Conservation (phyloP, 108 stramenopile species). For the Fragilaria radians region DNA sequence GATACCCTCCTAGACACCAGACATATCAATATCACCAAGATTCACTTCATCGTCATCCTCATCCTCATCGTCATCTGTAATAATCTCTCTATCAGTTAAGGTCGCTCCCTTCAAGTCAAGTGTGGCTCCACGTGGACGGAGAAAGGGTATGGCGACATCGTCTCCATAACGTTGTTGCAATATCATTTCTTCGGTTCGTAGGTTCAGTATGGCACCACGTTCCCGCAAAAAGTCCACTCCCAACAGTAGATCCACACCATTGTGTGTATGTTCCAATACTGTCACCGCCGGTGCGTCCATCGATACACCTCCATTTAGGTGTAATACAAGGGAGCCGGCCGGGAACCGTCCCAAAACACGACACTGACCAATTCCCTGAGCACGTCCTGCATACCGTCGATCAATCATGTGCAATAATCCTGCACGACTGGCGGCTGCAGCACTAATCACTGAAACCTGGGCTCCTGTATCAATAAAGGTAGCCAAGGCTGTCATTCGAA, state of each 20-base stretch:
- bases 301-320: slow-evolving; percentile 15
- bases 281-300: slow-evolving; percentile 30
- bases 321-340: slow-evolving; percentile 31
- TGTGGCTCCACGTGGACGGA: background rate
- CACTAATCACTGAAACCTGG: slow-evolving; percentile 55
- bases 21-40: background rate
- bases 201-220: slow-evolving; percentile 7
- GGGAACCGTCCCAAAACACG: slow-evolving; percentile 52
- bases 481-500: slow-evolving; percentile 21
- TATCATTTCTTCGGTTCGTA: slow-evolving; percentile 14
- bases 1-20: background rate
- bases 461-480: slow-evolving; percentile 65
- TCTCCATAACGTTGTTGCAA: background rate
- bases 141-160: background rate
- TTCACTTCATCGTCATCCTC: background rate
- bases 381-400: slow-evolving; percentile 56
- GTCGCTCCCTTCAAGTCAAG: too few relatives aligned
- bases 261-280: slow-evolving; percentile 36
- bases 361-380: slow-evolving; percentile 50
- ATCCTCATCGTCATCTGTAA: background rate
- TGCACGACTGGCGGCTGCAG: slow-evolving; percentile 27
- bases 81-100: background rate
- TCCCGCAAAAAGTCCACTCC: slow-evolving; percentile 25
- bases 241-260: slow-evolving; percentile 40
- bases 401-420: slow-evolving; percentile 51